These are phyloP conservation scores for Pseudogymnoascus verrucosus DNA, from an alignment of 2,329 filamentous ascomycete species.

Conservation along the genomic window DNA sequence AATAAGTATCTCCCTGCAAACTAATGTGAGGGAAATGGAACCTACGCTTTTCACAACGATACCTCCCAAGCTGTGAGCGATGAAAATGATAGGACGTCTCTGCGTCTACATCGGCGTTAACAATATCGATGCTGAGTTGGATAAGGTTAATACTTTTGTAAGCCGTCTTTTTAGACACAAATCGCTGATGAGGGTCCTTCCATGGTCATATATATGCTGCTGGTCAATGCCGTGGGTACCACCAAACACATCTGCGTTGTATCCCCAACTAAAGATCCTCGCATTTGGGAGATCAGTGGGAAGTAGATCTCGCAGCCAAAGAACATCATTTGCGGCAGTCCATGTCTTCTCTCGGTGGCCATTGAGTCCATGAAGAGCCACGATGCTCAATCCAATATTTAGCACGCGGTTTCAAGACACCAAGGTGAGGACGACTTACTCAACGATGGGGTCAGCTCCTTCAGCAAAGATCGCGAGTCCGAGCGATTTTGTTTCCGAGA, in stretches of 20 bases:
- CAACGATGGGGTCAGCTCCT: constrained; percentile 8
- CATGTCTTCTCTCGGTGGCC: constrained; percentile 27
- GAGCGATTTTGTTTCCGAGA: background rate
- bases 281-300: constrained; percentile 27
- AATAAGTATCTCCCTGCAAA: background rate
- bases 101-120: constrained; percentile 20
- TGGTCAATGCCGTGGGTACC: constrained; percentile 18
- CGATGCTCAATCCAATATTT: constrained; percentile 24
- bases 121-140: background rate
- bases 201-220: constrained; percentile 30
- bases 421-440: constrained; percentile 10
- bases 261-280: constrained; percentile 31
- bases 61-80: constrained; percentile 28
- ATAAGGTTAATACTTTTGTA: constrained; percentile 18
- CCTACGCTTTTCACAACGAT: constrained; percentile 25
- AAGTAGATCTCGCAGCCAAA: constrained; percentile 27
- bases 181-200: constrained; percentile 27
- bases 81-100: constrained; percentile 27
- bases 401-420: constrained; percentile 29
- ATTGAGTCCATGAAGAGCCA: constrained; percentile 26
- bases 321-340: constrained; percentile 20
- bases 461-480: constrained; percentile 5
- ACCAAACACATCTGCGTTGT: constrained; percentile 22
- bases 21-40: background rate
- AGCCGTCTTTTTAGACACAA: constrained; percentile 23